These are phyloP conservation scores for Colletotrichum costaricense DNA, from an alignment of 2,329 filamentous ascomycete genomes.

Conservation along the genomic window DNA sequence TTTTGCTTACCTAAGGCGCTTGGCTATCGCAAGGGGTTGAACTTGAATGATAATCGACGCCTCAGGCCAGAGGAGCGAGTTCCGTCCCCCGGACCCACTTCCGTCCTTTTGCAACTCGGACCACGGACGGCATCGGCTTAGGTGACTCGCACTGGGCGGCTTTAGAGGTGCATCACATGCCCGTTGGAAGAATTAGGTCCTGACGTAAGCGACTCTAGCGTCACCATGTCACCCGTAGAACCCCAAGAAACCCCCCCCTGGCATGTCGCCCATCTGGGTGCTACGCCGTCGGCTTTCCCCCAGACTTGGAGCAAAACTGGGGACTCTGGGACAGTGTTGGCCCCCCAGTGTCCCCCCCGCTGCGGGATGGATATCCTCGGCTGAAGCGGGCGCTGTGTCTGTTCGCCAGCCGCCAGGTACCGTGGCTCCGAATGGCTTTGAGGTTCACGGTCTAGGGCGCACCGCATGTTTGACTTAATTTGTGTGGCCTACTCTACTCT, in stretches of 20 bases:
- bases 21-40: background rate
- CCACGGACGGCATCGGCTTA: conserved; percentile 18
- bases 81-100: conserved; percentile 32
- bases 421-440: conserved; percentile 34
- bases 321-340: background rate
- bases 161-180: conserved; percentile 27
- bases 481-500: background rate
- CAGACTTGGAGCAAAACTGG: conserved; percentile 4
- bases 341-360: conserved; percentile 7
- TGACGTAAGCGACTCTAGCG: conserved; percentile 28
- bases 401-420: conserved; percentile 31
- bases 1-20: conserved; percentile 18
- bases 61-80: conserved; percentile 5
- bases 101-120: conserved; percentile 6
- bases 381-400: conserved; percentile 35
- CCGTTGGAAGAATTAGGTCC: conserved; percentile 16
- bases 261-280: background rate
- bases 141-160: background rate
- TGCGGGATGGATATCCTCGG: conserved; percentile 41
- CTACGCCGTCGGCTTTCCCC: conserved; percentile 24
- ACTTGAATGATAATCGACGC: background rate
- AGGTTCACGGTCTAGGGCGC: conserved; percentile 33
- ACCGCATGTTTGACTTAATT: conserved; percentile 12
- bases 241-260: conserved; percentile 21
- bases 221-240: background rate